Conservation (phyloP, 164 flowering plant genomes). For the Dillenia suffruticosa region DNA sequence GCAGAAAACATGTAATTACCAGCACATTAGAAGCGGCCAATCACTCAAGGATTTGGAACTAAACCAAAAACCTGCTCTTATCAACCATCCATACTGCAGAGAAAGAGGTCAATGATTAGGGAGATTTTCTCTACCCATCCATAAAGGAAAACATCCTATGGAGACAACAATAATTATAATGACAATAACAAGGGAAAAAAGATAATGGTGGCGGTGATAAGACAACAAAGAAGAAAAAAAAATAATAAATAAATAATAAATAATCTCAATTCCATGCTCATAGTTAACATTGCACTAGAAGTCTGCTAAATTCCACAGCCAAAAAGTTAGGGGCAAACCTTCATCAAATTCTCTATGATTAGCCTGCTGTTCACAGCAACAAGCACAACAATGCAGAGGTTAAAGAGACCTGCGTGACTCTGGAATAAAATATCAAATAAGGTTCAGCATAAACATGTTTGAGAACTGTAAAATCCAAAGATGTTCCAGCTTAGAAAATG, state of each 20-base stretch:
- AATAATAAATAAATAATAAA: neutral
- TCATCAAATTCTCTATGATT: constrained; percentile 94
- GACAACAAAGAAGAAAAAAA: constrained; percentile 10
- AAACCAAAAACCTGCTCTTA: constrained; percentile 87
- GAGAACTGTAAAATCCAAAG: too few relatives aligned
- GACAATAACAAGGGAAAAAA: neutral
- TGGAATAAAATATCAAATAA: constrained; percentile 28
- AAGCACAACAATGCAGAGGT: constrained; percentile 91
- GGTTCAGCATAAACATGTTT: neutral
- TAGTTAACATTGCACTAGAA: neutral
- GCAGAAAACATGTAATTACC: constrained; percentile 40
- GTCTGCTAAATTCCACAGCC: neutral
- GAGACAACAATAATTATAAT: neutral
- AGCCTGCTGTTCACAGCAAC: constrained; percentile 94
- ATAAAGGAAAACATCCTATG: too few relatives aligned
- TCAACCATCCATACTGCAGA: constrained; percentile 91
- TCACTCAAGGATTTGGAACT: constrained; percentile 79
- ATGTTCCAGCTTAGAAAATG: too few relatives aligned
- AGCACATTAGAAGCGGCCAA: constrained; percentile 97
- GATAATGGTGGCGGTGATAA: too few relatives aligned
- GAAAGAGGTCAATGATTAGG: neutral
- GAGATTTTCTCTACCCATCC: too few relatives aligned
- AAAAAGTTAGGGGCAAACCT: constrained; percentile 43
- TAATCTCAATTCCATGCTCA: neutral
- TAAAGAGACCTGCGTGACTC: constrained; percentile 98